Conservation (phyloP, 129 eudicot genomes). For the Sambucus nigra region DNA sequence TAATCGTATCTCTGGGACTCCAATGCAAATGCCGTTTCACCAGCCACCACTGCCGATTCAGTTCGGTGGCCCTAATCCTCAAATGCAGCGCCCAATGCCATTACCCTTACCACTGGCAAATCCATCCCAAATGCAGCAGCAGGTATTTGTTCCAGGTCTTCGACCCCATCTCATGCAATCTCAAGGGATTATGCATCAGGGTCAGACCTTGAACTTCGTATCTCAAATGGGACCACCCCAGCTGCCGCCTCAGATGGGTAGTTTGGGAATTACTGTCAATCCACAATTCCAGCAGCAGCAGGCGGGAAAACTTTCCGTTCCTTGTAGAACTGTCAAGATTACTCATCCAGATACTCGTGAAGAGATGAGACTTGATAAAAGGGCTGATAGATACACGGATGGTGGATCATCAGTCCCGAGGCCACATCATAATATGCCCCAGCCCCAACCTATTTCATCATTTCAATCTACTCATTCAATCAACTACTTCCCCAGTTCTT, state of each 20-base stretch:
- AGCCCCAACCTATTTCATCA: conserved; percentile 47
- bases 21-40: conserved; percentile 55
- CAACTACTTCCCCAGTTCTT: conserved; percentile 48
- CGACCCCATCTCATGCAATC: conserved; percentile 66
- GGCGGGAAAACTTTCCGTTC: conserved; percentile 32
- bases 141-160: conserved; percentile 45
- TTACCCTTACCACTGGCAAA: conserved; percentile 34
- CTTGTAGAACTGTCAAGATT: conserved; percentile 75
- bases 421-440: conserved; percentile 45
- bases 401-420: conserved; percentile 40
- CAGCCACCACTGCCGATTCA: conserved; percentile 58
- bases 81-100: conserved; percentile 40
- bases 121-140: conserved; percentile 44
- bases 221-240: conserved; percentile 52
- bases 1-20: conserved; percentile 38
- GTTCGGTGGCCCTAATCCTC: conserved; percentile 70
- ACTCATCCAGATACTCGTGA: conserved; percentile 92
- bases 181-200: conserved; percentile 78
- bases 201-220: conserved; percentile 41
- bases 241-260: conserved; percentile 53
- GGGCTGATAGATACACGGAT: conserved; percentile 24
- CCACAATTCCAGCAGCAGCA: conserved; percentile 65
- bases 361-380: conserved; percentile 56
- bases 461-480: conserved; percentile 35
- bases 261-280: conserved; percentile 42